Base-by-base conservation (phyloP, 257 asterid species). In the Prunella vulgaris region DNA sequence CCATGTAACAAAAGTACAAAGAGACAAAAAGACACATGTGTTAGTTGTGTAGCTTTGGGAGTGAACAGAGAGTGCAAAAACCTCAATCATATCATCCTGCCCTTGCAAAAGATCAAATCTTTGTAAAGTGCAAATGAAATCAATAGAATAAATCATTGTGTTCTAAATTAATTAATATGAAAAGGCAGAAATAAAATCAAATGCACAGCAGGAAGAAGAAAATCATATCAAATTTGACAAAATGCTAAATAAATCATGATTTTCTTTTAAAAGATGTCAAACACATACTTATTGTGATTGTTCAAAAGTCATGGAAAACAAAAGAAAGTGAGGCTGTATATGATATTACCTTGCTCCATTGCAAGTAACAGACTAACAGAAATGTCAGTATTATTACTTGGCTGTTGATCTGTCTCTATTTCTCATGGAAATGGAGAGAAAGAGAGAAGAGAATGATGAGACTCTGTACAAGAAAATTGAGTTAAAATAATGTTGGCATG, bases 81-180 rank as follows among this genome's bases (percentile, higher is more conserved):
- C 76, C 53, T 70, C 58, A 77, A 83, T 83, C 78, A 80, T 83
- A 35, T n/a, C 69, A 71, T 58, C 67, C 46, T 71, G 69, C 64
- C 64, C 85, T 74, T 67, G 78, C 72, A 79, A 60, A 71, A 80
- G 59, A 78, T 70, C 65, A 83, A 78, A 78, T 76, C 79, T 70
- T 64, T 59, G 66, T 67, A 82, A 71, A 79, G 74, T 74, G 54
- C 38, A 8, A 51, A 72, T 70, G 66, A 56, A 46, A 69, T 83
- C 66, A 70, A 77, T 75, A 37, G 78, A 82, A 49, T 18, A 14
- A 59, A 79, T 82, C 75, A 82, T 82, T 74, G 49, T 82, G 87
- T 75, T 59, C 66, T 72, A 25, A 33, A 53, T 49, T 38, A 49
- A 4, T 76, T 53, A 63, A 53, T 44, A 28, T 57, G 28, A 8